Evolutionary conservation across 345 rosid species (phyloP), one percentile per base, ranked within the genome.

Genomic region (Pelargonium nanum): DNA sequence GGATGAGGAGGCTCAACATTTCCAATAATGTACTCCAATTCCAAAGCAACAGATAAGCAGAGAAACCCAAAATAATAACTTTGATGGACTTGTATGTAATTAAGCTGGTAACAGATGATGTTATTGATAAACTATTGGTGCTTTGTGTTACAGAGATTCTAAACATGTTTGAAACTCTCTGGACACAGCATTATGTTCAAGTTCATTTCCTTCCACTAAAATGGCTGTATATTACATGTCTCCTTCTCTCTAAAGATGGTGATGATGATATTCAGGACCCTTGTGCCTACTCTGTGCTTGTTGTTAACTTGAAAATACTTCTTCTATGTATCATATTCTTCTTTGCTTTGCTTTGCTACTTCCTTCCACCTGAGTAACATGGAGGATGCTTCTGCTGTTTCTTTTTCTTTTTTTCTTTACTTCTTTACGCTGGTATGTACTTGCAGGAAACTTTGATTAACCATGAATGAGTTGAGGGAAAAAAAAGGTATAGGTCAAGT

Each of bases 281-380:
- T 40, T 40, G 48, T 40, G 48, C 48, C 48, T 40, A 40, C 48
- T 40, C 44, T 44, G 24, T 19, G 20, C 15, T 7, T 28, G 32
- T 40, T 40, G 48, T 40, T 40, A 40, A 40, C 48, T 40, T 40
- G 2, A 24, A 66, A 66, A 30, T 5, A 30, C 10, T 12, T 30
- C 64, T 59, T 59, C 63, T 70, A 70, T 40, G 48, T 40, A 40
- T 40, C 48, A 40, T 12, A 40, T 40, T 40, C 48, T 40, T 40
- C 48, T 40, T 40, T n/a, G n/a, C 48, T 40, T 40, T 17, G 9
- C 16, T 12, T 40, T 40, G 48, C 48, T 40, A 40, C 48, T 40
- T 40, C 48, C 48, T 40, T 40, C 48, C 48, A 40, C 48, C 44
- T 17, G 3, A 40, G 48, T 40, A 40, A 40, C 15, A 12, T 40